Evolutionary conservation across 2,329 filamentous ascomycete species (phyloP), one percentile per base, ranked within the genome.

Genomic region (Metarhizium brunneum): DNA sequence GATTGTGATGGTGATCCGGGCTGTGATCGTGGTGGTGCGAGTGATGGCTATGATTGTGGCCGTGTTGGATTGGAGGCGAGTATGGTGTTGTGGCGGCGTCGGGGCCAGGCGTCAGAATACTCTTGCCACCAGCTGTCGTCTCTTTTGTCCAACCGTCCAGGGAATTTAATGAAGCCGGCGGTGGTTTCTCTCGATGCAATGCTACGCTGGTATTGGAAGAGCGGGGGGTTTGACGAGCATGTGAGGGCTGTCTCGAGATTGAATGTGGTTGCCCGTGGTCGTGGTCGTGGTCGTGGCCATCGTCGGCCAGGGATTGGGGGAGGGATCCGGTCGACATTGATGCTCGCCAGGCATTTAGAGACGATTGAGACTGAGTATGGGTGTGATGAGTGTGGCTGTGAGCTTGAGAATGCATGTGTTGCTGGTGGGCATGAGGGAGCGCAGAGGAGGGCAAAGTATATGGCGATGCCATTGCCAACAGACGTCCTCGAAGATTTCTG

Each of bases 381-480:
- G 38, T 6, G 47, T 69, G 68, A 14, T 40, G 38, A 13, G 38
- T 6, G 47, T 69, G 68, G 7, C 72, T 69, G 54, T 70, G 69
- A 14, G 70, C 64, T 53, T 73, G 73, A 6, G 71, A 66, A 60
- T 76, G 71, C 49, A 71, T 66, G 57, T 72, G 67, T 51, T 72
- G 72, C 54, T 75, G 69, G 60, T 79, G 73, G 56, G 72, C 73
- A 60, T 76, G 76, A 53, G 76, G 74, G 49, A 80, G 66, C 43
- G 76, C 71, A 40, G 78, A 72, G 40, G 77, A 73, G n/a, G 80
- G 80, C 54, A 83, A 67, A 53, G 74, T 71, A 64, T 80, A 83
- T 25, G 80, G 76, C 42, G 79, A 76, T 57, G 76, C 73, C 76
- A 80, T 80, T 20, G 48, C 56, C 42, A 35, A 45, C 51, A 30